Conservation (phyloP, 345 rosid species). For the Syzygium grande region DNA sequence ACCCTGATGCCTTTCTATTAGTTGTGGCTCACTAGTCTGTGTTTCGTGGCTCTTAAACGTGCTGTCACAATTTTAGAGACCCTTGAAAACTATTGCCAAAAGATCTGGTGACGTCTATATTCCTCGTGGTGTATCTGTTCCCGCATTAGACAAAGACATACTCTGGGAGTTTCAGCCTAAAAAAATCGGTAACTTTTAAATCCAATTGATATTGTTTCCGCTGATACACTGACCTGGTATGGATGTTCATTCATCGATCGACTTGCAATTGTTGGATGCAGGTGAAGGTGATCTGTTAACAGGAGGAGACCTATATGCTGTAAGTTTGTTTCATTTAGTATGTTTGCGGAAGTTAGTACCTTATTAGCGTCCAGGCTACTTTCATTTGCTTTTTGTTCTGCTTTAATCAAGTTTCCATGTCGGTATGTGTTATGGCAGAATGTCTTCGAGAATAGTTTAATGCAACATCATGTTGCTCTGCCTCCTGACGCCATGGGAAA, state of each 20-base stretch:
- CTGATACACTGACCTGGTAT: neutral
- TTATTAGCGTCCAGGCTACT: neutral
- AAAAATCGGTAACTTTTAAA: conserved; percentile 50
- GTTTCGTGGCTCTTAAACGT: neutral
- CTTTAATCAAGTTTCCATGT: neutral
- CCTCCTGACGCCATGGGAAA: conserved; percentile 99
- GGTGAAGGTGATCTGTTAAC: conserved; percentile 96
- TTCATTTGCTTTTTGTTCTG: neutral
- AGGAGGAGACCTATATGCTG: conserved; percentile 99
- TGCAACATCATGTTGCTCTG: conserved; percentile 83
- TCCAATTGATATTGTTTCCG: neutral
- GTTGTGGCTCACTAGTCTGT: neutral
- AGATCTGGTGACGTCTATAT: conserved; percentile 95
- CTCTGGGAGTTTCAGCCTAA: conserved; percentile 95
- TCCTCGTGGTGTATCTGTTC: conserved; percentile 99
- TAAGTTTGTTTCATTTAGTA: conserved; percentile 34
- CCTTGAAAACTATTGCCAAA: conserved; percentile 93
- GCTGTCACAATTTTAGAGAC: conserved; percentile 46
- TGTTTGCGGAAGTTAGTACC: neutral
- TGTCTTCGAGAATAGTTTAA: conserved; percentile 89
- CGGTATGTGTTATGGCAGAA: conserved; percentile 33
- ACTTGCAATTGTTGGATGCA: conserved; percentile 16
- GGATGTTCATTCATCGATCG: neutral
- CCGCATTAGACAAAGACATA: conserved; percentile 90
- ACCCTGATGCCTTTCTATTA: neutral